Evolutionary conservation across 1,284 basidiomycete species (phyloP).

Genomic region (Cryptococcus sp.): DNA sequence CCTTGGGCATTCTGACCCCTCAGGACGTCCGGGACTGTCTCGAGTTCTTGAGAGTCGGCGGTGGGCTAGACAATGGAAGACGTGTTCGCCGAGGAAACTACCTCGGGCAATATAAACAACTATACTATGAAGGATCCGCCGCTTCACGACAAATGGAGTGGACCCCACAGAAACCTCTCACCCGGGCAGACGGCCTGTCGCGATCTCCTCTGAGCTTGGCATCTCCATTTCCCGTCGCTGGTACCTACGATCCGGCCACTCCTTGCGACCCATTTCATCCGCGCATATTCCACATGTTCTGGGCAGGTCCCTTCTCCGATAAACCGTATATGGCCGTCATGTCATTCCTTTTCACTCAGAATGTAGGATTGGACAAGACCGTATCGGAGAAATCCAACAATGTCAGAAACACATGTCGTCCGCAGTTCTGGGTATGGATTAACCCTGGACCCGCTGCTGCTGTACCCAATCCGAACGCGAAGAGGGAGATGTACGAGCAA

Average conservation of each 20-base stretch:
- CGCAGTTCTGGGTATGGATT: conserved; percentile 84
- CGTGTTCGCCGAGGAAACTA: conserved; percentile 57
- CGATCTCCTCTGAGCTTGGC: conserved; percentile 34
- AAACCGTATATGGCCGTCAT: conserved; percentile 74
- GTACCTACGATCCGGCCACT: conserved; percentile 39
- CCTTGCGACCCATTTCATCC: conserved; percentile 67
- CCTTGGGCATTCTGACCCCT: conserved; percentile 1
- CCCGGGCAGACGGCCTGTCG: conserved; percentile 24
- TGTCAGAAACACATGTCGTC: conserved; percentile 55
- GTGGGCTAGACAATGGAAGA: conserved; percentile 59
- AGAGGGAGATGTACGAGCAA: conserved; percentile 61
- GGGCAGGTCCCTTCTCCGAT: conserved; percentile 77
- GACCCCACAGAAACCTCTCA: conserved; percentile 16
- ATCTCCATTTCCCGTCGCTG: conserved; percentile 23
- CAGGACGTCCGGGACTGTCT: conserved; percentile 73
- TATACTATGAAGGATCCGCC: conserved; percentile 56
- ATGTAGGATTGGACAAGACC: conserved; percentile 61
- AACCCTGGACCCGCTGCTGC: conserved; percentile 64
- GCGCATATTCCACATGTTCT: conserved; percentile 77
- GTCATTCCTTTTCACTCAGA: conserved; percentile 76
- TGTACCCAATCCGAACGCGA: conserved; percentile 65
- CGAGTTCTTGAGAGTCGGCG: conserved; percentile 64
- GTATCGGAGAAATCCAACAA: conserved; percentile 19
- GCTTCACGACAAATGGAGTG: conserved; percentile 18
- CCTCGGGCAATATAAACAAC: conserved; percentile 61